These are phyloP conservation scores for Lecanicillium sp. DNA, from an alignment of 2,329 filamentous ascomycete genomes.

Conservation along the genomic window DNA sequence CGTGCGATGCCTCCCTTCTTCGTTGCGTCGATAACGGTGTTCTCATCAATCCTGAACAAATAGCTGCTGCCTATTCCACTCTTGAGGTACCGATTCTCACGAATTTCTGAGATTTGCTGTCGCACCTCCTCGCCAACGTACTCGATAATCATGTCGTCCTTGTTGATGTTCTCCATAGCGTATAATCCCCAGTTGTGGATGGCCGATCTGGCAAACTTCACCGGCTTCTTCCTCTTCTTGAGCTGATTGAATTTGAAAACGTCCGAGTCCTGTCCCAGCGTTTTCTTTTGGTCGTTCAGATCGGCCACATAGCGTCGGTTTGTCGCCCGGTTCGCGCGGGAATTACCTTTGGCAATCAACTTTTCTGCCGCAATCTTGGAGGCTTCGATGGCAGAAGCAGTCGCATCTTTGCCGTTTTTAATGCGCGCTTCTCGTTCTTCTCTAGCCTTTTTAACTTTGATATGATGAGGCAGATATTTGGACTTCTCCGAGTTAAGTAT, in stretches of 20 bases:
- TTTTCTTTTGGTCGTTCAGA: conserved; percentile 90
- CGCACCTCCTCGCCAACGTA: conserved; percentile 97
- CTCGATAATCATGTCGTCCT: conserved; percentile 99
- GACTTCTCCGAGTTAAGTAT: conserved; percentile 97
- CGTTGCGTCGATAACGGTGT: conserved; percentile 94
- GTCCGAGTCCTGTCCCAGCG: conserved; percentile 74
- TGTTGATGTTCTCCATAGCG: conserved; percentile 92
- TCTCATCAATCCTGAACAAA: conserved; percentile 95
- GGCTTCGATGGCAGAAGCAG: conserved; percentile 59
- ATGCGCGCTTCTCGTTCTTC: conserved; percentile 82
- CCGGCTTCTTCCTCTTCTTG: conserved; percentile 98
- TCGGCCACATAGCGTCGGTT: conserved; percentile 92
- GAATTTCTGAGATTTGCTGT: conserved; percentile 94
- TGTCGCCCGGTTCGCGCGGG: conserved; percentile 88
- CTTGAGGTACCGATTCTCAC: conserved; percentile 85
- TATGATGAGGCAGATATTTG: conserved; percentile 94
- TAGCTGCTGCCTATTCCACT: conserved; percentile 97
- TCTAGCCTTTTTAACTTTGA: conserved; percentile 86
- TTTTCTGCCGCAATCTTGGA: conserved; percentile 72
- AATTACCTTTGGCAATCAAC: conserved; percentile 77
- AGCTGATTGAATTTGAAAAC: conserved; percentile 97
- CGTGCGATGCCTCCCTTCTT: conserved; percentile 97
- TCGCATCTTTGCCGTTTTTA: conserved; percentile 58
- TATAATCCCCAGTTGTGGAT: conserved; percentile 99
- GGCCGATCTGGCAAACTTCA: conserved; percentile 93